Percentiles rank a stretch among this genome's conserved stretches.
These are phyloP conservation scores for Pulveroboletus sp. DNA, from an alignment of 768 basidiomycete genomes.

Conservation along the genomic window DNA sequence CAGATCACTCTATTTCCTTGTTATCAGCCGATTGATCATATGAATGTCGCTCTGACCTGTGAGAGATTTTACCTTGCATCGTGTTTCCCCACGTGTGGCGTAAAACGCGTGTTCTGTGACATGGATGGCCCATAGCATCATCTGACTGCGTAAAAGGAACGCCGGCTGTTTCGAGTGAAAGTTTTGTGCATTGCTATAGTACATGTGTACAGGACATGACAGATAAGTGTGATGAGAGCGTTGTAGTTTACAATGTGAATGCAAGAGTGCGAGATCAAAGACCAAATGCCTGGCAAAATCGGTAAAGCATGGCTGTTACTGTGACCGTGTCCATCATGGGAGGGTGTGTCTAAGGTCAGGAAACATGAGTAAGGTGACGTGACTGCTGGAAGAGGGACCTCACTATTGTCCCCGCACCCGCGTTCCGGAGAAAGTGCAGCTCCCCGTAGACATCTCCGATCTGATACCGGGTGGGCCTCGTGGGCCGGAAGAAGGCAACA, in stretches of 20 bases:
- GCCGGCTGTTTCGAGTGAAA: slow-evolving; percentile 20
- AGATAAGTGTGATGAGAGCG: slow-evolving; percentile 28
- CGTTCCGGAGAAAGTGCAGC: slow-evolving; percentile 75
- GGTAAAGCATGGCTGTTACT: slow-evolving; percentile 82
- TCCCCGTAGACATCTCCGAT: slow-evolving; percentile 87
- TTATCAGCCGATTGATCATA: slow-evolving; percentile 31
- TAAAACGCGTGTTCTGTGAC: slow-evolving; percentile 28
- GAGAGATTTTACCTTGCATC: slow-evolving; percentile 23
- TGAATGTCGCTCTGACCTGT: slow-evolving; percentile 17
- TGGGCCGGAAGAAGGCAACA: slow-evolving; percentile 80
- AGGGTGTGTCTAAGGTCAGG: slow-evolving; percentile 64
- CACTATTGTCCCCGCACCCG: slow-evolving; percentile 82
- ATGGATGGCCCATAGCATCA: slow-evolving; percentile 13
- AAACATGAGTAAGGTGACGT: slow-evolving; percentile 23
- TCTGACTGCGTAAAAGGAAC: slow-evolving; percentile 20
- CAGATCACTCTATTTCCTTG: slow-evolving; percentile 25
- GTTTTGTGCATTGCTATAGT: slow-evolving; percentile 29
- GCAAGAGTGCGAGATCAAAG: slow-evolving; percentile 34
- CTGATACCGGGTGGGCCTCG: slow-evolving; percentile 75
- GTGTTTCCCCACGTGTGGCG: slow-evolving; percentile 33
- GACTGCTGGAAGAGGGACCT: slow-evolving; percentile 20
- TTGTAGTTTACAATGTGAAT: slow-evolving; percentile 34
- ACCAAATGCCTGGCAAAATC: slow-evolving; percentile 61
- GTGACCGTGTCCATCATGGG: slow-evolving; percentile 89
- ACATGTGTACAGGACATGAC: slow-evolving; percentile 30